Base-by-base conservation (phyloP, 305 asterid species). In the Solanum hybrid region DNA sequence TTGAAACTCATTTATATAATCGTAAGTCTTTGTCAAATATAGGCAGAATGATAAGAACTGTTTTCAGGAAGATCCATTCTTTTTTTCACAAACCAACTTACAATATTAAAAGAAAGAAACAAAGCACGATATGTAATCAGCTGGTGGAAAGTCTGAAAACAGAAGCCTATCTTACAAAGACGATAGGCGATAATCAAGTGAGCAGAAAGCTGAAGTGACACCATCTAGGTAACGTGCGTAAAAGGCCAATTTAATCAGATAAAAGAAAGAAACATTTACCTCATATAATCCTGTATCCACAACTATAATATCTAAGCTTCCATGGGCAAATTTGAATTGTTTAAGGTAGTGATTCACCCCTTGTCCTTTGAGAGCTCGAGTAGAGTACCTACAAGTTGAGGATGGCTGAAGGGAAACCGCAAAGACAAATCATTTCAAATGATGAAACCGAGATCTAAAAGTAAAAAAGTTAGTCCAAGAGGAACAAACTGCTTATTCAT, bases 231-330 rank as follows among this genome's bases (percentile, higher is more conserved):
- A 51, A 29, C 0, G 0, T 46, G 40, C 6, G 0, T 6, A 46
- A 5, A 84, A 31, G 38, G 73, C 40, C 72, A 46, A 42, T 17
- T 38, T 56, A 11, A 31, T 31, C 87, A 84, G 87, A 84, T 20
- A 51, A 51, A 46, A 20, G 27, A 82, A 29, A 46, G 40, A 85
- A 32, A 2, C 2, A 0, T 20, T 56, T 85, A 94, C 96, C 97
- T 94, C 94, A 91, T 94, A 92, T 81, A 91, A 80, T 87, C 90
- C 78, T 13, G 95, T 94, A 73, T 95, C 94, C 84, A 94, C 40
- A 56, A 88, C 92, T 56, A 94, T 90, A 90, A 95, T 71, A 78
- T 95, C 94, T 69, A 95, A 78, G 86, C 75, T 92, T 89, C 94
- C 94, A 79, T 84, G 17, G 7, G 94, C 93, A 85, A 92, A 73